Conservation (phyloP, 768 basidiomycete genomes). For the Panus rudis region DNA sequence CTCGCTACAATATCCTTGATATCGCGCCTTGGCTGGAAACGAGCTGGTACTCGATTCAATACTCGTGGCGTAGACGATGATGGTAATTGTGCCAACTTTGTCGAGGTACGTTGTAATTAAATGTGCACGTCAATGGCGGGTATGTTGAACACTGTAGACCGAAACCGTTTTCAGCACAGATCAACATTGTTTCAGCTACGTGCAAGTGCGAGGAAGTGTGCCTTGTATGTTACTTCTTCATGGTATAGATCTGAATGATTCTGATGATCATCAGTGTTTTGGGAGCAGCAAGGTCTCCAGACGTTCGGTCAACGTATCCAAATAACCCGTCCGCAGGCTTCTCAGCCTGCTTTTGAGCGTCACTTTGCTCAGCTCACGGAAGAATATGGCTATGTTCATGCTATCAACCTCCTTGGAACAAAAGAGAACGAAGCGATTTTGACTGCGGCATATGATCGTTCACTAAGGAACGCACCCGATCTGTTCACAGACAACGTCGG, state of each 20-base stretch:
- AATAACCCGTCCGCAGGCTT: conserved; percentile 90
- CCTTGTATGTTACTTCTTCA: conserved; percentile 59
- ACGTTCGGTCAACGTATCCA: conserved; percentile 94
- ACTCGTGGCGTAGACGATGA: conserved; percentile 95
- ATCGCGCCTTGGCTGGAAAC: conserved; percentile 86
- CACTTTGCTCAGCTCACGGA: conserved; percentile 85
- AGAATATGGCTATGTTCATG: conserved; percentile 80
- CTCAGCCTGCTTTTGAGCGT: conserved; percentile 94
- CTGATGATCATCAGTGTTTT: conserved; percentile 67
- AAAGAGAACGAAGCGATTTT: conserved; percentile 90
- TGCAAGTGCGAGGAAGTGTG: conserved; percentile 91
- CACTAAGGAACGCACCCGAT: conserved; percentile 60
- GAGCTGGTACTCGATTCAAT: conserved; percentile 96
- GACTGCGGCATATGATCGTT: conserved; percentile 75
- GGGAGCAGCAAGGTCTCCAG: conserved; percentile 96
- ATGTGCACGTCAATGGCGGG: background rate
- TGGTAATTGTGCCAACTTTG: conserved; percentile 92
- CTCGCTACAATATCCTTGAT: conserved; percentile 76
- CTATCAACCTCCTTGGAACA: conserved; percentile 84
- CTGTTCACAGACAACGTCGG: conserved; percentile 61
- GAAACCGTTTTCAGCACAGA: conserved; percentile 87
- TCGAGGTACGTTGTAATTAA: conserved; percentile 59
- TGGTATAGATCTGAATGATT: conserved; percentile 3
- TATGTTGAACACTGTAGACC: conserved; percentile 43
- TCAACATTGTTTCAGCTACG: conserved; percentile 84